These are phyloP conservation scores for Bidens hawaiensis DNA, from an alignment of 140 eudicot genomes.

Conservation along the genomic window DNA sequence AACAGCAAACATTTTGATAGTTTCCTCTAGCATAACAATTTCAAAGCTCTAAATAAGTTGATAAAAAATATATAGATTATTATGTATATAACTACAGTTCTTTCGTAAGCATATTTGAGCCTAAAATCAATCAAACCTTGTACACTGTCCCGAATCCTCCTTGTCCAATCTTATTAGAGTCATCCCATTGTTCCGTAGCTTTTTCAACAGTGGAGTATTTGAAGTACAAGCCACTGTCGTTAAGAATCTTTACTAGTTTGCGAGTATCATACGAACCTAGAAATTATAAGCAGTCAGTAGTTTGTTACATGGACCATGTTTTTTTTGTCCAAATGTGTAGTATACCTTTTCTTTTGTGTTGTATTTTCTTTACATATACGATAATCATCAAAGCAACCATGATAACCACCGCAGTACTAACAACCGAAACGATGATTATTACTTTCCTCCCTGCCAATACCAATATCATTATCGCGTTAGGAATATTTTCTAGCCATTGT, in stretches of 20 bases:
- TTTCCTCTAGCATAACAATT: not conserved
- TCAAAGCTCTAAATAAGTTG: not conserved
- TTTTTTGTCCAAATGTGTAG: not conserved
- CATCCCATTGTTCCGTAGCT: constrained; percentile 54
- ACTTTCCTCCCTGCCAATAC: constrained; percentile 35
- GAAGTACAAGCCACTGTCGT: constrained; percentile 63
- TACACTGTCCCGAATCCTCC: constrained; percentile 76
- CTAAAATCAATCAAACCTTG: constrained; percentile 35
- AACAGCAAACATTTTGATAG: not conserved
- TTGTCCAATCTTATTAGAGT: constrained; percentile 69
- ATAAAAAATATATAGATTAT: not conserved
- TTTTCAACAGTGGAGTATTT: constrained; percentile 66
- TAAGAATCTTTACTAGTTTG: constrained; percentile 52
- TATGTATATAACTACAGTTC: not conserved
- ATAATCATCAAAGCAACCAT: constrained; percentile 35
- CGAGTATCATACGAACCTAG: constrained; percentile 42
- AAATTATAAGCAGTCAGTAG: not conserved
- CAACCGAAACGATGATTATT: constrained; percentile 29
- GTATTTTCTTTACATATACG: constrained; percentile 36
- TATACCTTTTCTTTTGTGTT: constrained; percentile 54
- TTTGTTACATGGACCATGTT: not conserved
- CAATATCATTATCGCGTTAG: not conserved
- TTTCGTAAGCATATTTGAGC: not conserved
- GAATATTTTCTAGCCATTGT: not conserved
- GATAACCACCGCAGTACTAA: constrained; percentile 47